Evolutionary conservation across 2,329 filamentous ascomycete species (phyloP).

Genomic region (Raffaelea ambrosiae): DNA sequence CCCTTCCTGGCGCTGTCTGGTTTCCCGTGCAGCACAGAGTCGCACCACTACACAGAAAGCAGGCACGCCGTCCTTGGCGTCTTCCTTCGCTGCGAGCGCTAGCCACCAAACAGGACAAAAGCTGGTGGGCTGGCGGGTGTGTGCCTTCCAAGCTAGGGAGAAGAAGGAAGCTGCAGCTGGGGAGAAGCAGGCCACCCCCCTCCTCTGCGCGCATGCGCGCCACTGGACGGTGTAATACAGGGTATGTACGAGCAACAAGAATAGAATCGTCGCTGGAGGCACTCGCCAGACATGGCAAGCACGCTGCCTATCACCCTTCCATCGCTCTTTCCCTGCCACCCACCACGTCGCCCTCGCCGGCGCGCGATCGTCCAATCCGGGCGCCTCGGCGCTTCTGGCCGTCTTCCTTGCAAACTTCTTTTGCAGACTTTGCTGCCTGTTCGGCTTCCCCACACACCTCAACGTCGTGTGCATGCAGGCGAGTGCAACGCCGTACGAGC

Average conservation of each 20-base stretch:
- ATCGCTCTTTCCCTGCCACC: no score
- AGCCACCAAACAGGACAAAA: background rate
- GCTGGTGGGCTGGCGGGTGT: background rate
- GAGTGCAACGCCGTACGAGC: no score
- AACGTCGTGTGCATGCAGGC: no score
- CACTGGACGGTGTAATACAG: background rate
- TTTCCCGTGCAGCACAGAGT: background rate
- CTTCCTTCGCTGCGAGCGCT: background rate
- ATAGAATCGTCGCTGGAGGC: background rate
- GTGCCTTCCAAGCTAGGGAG: constrained; percentile 1
- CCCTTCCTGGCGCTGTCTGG: background rate
- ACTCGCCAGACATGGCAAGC: background rate
- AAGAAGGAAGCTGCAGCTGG: constrained; percentile 5
- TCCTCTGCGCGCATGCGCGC: no score
- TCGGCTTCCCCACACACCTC: no score
- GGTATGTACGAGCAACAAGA: background rate
- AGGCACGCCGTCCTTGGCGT: background rate
- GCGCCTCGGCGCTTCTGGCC: no score
- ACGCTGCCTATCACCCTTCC: background rate
- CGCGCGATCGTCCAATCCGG: no score
- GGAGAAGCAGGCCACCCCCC: no score
- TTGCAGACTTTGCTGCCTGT: no score
- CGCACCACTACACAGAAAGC: background rate
- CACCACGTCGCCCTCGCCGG: no score
- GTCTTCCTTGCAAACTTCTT: no score